phyloP scores from a whole-genome alignment of 169 alveolate genomes.

The Plasmodium gallinaceum region DNA sequence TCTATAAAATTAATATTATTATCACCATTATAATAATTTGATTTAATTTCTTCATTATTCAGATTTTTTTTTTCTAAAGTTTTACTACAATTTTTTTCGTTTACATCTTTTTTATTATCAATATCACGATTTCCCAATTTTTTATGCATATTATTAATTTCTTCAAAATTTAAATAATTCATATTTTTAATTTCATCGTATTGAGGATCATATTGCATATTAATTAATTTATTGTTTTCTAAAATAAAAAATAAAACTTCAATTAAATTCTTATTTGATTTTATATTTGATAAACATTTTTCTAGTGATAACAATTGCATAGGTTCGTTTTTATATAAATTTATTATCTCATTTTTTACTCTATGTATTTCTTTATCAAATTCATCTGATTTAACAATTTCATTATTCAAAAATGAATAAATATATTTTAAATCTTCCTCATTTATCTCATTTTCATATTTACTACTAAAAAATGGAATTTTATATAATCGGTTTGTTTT shows the following conservation, averaged over 20 bases:
- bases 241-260: conserved; percentile 46
- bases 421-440: conserved; percentile 52
- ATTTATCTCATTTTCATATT: not conserved
- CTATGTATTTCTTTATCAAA: conserved; percentile 38
- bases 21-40: too few relatives aligned
- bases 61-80: not conserved
- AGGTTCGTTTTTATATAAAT: conserved; percentile 22
- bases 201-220: not conserved
- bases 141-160: conserved; percentile 35
- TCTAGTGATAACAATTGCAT: conserved; percentile 12
- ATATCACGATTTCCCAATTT: conserved; percentile 1
- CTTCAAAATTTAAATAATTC: conserved; percentile 19
- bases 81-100: not conserved
- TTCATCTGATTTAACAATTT: not conserved
- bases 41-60: not conserved
- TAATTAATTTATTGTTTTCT: conserved; percentile 21
- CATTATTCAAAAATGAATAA: conserved; percentile 7
- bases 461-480: not conserved
- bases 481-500: not conserved
- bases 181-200: not conserved
- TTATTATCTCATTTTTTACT: conserved; percentile 53
- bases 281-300: conserved; percentile 16
- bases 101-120: not conserved
- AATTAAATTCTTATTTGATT: conserved; percentile 31
- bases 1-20: too few relatives aligned